Evolutionary conservation across 2,329 filamentous ascomycete species (phyloP), one percentile per base, ranked within the genome.

Genomic region (Fusarium sambucinum): DNA sequence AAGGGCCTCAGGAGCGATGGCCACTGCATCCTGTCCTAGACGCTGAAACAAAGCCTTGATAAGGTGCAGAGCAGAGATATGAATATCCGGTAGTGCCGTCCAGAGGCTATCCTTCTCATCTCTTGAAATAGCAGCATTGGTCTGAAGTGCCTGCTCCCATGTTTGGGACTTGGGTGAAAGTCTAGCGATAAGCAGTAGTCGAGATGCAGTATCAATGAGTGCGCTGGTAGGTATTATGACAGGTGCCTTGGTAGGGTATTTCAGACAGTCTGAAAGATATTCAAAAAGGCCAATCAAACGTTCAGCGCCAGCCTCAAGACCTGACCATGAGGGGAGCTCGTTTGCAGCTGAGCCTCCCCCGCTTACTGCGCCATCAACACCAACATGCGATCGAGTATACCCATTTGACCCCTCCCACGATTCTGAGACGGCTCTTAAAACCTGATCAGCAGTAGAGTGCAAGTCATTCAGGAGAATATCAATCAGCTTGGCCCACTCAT

Each of bases 31-130:
- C 17, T 80, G 79, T 30, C 84, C 85, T 25, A 94, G 82, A 13
- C 90, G 85, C 55, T 83, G 77, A 23, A 88, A 76, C 45, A 96
- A 75, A 13, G 82, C 78, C 11, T 83, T 77, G 23, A 92, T 79
- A 2, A 97, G 79, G 23, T 86, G 79, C 55, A 97, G 80, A n/a
- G 88, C 86, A 16, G 91, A 88, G 16, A 89, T 79, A 74, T 97
- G 93, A 38, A 97, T 86, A 12, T 86, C 83, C 6, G 94, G 92
- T 13, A 97, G 83, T 19, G 87, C 83, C 46, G 86, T 81, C 87
- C 92, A 94, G 5, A 97, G 84, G 44, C 90, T 87, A 54, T 97
- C 93, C 63, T 90, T 90, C 78, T 97, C 95, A 50, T 96, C 92
- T 63, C 91, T 87, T 32, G 89, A 86, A 66, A 96, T 87, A 66